Base-by-base conservation (phyloP, 768 basidiomycete species). In the Omphalotus guepiniiformis region DNA sequence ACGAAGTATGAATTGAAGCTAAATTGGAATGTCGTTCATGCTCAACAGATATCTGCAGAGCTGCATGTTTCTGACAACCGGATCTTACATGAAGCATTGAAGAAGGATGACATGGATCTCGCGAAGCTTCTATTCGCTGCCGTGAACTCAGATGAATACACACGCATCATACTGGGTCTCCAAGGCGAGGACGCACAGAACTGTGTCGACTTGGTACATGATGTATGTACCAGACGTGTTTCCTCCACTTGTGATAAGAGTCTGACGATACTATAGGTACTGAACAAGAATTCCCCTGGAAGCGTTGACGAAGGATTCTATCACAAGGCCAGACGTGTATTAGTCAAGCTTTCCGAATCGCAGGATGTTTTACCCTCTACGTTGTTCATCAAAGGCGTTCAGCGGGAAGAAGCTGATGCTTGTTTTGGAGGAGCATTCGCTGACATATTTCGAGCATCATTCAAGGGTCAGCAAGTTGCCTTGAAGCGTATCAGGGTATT, bases 191-290 rank as follows among this genome's bases (percentile, higher is more conserved):
- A 53, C 39, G 54, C 56, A 13, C 56, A 58, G 38, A 38, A 47
- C 32, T 53, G 50, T 21, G 51, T 58, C 2, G 56, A 58, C 30
- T 42, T 58, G 9, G 52, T 58, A 6, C 56, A 58, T 43, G 54
- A 55, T 22, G 52, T 58, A 25, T 9, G 44, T 28, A 16, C n/a
- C n/a, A n/a, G n/a, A n/a, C n/a, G n/a, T 12, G 2, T 11, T 35
- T 37, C 2, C 28, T 19, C n/a, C 13, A 25, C n/a, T 29, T 18
- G 11, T 2, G 19, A 8, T n/a, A 8, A 41, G 15, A 12, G 12
- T 32, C 6, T 25, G 47, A n/a, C 15, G 8, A 3, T 40, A 25
- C 3, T 12, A 7, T 26, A 58, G 56, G 38, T 58, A 0, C 39
- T 58, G 25, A 54, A 58, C 48, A 53, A 55, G 37, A 52, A 52